Base-by-base conservation (phyloP, 345 rosid species). In the Nephelium lappaceum region DNA sequence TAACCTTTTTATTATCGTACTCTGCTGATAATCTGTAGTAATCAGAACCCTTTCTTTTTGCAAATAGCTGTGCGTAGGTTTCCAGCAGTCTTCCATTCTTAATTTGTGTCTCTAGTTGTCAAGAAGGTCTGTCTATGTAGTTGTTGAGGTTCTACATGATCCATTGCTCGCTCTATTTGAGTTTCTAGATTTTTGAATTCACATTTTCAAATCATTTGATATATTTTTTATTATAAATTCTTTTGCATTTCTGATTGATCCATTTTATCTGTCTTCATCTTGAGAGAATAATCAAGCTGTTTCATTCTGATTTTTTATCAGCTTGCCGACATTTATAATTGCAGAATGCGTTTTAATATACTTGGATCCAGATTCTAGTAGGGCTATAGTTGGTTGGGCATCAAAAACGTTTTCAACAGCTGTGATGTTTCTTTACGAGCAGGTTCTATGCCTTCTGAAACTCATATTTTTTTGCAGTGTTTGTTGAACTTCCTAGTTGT, bases 261-360 rank as follows among this genome's bases (percentile, higher is more conserved):
- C 24, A 75, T 51, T 60, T 79, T 19, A 42, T 80, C 24, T 84
- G 68, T 27, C 69, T 78, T 76, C 66, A 64, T 82, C 21, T 38
- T 72, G 70, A 72, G 67, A 80, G 75, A 61, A 69, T 77, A 70
- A 78, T 74, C 68, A 62, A 84, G 36, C 64, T 79, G 77, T 81
- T 85, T 84, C 61, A 79, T 84, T 88, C 93, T 91, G 82, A 89
- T 86, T 77, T 84, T 79, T 85, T 84, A 88, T 90, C 98, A 94
- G 99, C 90, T 84, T 91, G 93, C 97, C 97, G 76, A 94, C 99
- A 82, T 96, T 93, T 88, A 92, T 94, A 81, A 92, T 93, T 89
- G 98, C 99, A 93, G 99, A 96, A 86, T 93, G 99, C 77, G 95
- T 96, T 83, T 87, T 96, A 82, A 96, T 96, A 84, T 94, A 96